Evolutionary conservation across 148 eudicot species (phyloP), one percentile per base, ranked within the genome.

Genomic region (Rhododendron ferrugineum): DNA sequence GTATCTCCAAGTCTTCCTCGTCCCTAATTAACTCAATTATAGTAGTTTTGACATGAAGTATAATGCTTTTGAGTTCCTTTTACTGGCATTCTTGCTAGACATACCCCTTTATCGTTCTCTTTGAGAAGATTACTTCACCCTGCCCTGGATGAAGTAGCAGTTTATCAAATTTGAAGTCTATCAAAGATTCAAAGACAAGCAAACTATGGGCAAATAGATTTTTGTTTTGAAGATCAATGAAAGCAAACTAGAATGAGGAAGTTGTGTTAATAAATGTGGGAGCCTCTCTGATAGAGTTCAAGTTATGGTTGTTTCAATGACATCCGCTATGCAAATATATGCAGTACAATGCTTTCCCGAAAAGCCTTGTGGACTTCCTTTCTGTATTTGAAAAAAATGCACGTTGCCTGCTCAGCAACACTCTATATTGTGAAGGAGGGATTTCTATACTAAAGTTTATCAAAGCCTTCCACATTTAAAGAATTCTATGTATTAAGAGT

Each of bases 1-100:
- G 98, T 96, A 50, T 66, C 40, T 49, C 62, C 4, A 23, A 54
- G 49, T 22, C 68, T 74, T 83, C 28, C 20, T 70, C 28, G 36
- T 72, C 15, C 46, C 79, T 40, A 8, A 72, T 6, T 72, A 23
- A 73, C 54, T 28, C 1, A 37, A 4, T 10, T 6, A 14, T 46
- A 6, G 28, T 10, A 8, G 14, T 70, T n/a, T 49, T 10, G 4
- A 28, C 34, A 72, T 3, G 11, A 44, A 44, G 28, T 2, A 22
- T 0, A 14, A 16, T 82, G 68, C 79, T 28, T 37, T 74, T 11
- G 37, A 49, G 54, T 15, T 34, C 79, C 85, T 73, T 72, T 3
- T 9, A 20, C 22, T 50, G 66, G 85, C 36, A 64, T 60, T 30
- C 30, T 70, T n/a, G 46, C 42, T 26, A 64, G 30, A 2, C 11